Conservation (phyloP, 495 filamentous ascomycete species). For the Neurospora sp. region DNA sequence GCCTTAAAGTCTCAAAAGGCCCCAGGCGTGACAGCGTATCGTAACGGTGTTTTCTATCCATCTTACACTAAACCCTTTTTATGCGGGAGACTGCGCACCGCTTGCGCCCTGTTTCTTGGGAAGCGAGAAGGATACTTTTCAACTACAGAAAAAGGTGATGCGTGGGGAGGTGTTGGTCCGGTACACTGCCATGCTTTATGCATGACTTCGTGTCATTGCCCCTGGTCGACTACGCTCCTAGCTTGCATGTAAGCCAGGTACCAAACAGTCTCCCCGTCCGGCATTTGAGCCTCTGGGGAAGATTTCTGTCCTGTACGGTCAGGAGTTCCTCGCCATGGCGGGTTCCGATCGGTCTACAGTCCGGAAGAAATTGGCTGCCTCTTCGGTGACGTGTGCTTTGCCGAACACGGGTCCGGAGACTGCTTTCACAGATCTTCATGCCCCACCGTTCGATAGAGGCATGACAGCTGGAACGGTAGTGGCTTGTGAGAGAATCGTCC, state of each 20-base stretch:
- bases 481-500: not conserved
- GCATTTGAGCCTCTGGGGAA: not conserved
- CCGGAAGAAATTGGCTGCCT: not conserved
- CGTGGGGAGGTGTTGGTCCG: slow-evolving; percentile 5
- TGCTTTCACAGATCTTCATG: not conserved
- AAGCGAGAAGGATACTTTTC: not conserved
- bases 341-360: not conserved
- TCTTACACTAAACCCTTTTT: not conserved
- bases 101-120: not conserved
- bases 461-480: not conserved
- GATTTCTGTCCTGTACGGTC: not conserved
- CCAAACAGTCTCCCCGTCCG: not conserved
- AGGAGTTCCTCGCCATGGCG: not conserved
- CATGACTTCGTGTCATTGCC: slow-evolving; percentile 36
- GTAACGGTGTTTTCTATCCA: not conserved
- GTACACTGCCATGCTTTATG: slow-evolving; percentile 22
- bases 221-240: slow-evolving; percentile 17
- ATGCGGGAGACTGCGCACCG: not conserved
- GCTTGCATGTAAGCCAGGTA: not conserved
- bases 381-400: not conserved
- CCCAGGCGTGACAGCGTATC: not conserved
- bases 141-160: not conserved
- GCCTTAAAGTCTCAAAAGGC: not conserved
- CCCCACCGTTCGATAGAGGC: not conserved
- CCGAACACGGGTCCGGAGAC: not conserved